Evolutionary conservation across 2,329 filamentous ascomycete genomes (phyloP).

Genomic region (Colletotrichum eleusines): DNA sequence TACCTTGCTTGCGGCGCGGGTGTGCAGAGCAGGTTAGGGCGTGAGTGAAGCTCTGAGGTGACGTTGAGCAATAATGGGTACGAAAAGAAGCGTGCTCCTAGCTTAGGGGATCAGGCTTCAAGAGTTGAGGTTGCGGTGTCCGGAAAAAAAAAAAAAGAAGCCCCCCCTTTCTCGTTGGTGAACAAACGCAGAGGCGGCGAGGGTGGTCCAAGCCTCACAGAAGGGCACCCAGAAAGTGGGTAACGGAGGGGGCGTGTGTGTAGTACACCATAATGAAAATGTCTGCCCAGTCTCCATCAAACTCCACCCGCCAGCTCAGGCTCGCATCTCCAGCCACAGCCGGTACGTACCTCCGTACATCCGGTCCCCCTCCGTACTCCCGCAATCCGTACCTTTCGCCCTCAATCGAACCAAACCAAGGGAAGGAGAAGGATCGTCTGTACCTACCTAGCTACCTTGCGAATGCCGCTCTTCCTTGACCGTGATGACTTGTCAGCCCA

Average conservation of each 20-base stretch:
- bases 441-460: not conserved
- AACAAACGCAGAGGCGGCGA: constrained; percentile 20
- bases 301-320: constrained; percentile 24
- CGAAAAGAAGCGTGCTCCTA: constrained; percentile 12
- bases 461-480: constrained; percentile 6
- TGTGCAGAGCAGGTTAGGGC: not conserved
- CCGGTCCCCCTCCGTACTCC: not conserved
- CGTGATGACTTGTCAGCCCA: constrained; percentile 40
- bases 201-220: constrained; percentile 34
- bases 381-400: constrained; percentile 8
- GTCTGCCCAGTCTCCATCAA: not conserved
- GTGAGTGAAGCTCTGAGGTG: not conserved
- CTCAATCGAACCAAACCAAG: not conserved
- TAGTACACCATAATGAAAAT: constrained; percentile 5
- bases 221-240: constrained; percentile 31
- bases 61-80: constrained; percentile 17
- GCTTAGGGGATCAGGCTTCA: constrained; percentile 19
- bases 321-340: constrained; percentile 29
- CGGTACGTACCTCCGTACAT: constrained; percentile 6
- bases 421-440: constrained; percentile 12
- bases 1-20: constrained; percentile 2
- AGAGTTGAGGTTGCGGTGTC: constrained; percentile 30
- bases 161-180: not conserved
- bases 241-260: constrained; percentile 36
- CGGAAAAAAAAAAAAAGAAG: not conserved